These are phyloP conservation scores for Fragaria nilgerrensis DNA, from an alignment of 306 rosid genomes.

Conservation along the genomic window DNA sequence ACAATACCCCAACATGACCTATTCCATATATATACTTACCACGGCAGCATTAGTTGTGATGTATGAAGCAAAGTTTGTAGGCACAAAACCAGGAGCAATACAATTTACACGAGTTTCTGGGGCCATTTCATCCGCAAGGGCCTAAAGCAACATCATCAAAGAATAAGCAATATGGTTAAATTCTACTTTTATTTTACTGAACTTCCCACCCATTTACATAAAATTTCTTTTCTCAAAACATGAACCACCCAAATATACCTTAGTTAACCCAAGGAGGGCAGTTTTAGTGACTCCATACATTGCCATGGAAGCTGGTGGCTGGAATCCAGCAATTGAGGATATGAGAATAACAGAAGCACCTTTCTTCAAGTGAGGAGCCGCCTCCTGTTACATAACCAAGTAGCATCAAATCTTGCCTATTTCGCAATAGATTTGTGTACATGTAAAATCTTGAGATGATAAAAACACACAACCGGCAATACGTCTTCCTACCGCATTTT, in stretches of 20 bases:
- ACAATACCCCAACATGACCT: not conserved
- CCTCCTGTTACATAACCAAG: conserved; percentile 52
- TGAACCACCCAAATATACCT: conserved; percentile 46
- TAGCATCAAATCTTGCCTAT: conserved; percentile 2
- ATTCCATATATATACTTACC: conserved; percentile 38
- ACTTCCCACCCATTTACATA: too few relatives aligned
- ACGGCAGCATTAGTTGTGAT: conserved; percentile 39
- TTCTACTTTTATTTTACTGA: too few relatives aligned
- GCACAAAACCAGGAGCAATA: conserved; percentile 95
- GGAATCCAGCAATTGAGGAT: conserved; percentile 76
- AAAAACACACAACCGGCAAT: too few relatives aligned
- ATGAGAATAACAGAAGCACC: conserved; percentile 82
- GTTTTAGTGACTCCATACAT: conserved; percentile 99
- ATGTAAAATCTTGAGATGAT: not conserved
- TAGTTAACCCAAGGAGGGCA: conserved; percentile 89
- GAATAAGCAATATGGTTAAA: conserved; percentile 10
- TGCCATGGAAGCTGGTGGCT: conserved; percentile 77
- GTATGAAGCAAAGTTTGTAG: conserved; percentile 78
- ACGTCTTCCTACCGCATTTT: too few relatives aligned
- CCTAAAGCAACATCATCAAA: conserved; percentile 46
- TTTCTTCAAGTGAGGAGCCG: conserved; percentile 63
- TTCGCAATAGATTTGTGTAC: not conserved
- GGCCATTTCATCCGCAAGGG: conserved; percentile 81
- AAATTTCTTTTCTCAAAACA: not conserved
- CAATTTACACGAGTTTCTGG: conserved; percentile 87